Conservation (phyloP, 2,329 filamentous ascomycete genomes). For the Trichoderma atroviride region DNA sequence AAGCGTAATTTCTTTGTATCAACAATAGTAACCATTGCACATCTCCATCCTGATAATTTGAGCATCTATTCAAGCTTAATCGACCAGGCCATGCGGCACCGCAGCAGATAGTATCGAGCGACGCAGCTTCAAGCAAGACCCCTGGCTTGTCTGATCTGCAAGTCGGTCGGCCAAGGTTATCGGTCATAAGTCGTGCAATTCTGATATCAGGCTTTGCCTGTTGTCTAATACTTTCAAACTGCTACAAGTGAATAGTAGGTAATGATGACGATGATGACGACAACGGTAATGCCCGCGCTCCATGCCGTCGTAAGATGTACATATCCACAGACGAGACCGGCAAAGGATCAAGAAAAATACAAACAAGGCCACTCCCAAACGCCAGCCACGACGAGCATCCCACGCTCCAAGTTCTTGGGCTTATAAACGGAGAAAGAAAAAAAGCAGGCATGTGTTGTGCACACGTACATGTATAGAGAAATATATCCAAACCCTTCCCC, state of each 20-base stretch:
- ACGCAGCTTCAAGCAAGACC: neutral
- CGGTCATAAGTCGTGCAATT: constrained; percentile 25
- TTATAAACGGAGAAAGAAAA: constrained; percentile 1
- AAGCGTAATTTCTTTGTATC: too few relatives aligned
- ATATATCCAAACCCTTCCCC: constrained; percentile 10
- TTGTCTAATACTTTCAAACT: constrained; percentile 19
- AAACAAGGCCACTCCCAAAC: constrained; percentile 22
- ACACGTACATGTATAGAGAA: constrained; percentile 13
- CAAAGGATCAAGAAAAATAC: constrained; percentile 11
- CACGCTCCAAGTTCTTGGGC: constrained; percentile 14
- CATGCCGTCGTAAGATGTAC: constrained; percentile 2
- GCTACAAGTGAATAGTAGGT: constrained; percentile 22
- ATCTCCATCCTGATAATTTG: neutral
- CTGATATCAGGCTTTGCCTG: constrained; percentile 24
- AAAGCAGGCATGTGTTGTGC: constrained; percentile 5
- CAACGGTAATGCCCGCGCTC: constrained; percentile 10
- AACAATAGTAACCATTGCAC: neutral
- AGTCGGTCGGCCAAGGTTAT: neutral
- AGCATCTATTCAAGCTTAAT: neutral
- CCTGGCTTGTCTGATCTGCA: neutral
- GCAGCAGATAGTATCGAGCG: neutral
- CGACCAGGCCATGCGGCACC: neutral
- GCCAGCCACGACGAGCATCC: constrained; percentile 21
- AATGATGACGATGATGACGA: constrained; percentile 16
- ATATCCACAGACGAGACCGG: constrained; percentile 8